Evolutionary conservation across 495 filamentous ascomycete genomes (phyloP), one percentile per base, ranked within the genome.

Genomic region (Aspergillus cristatus): DNA sequence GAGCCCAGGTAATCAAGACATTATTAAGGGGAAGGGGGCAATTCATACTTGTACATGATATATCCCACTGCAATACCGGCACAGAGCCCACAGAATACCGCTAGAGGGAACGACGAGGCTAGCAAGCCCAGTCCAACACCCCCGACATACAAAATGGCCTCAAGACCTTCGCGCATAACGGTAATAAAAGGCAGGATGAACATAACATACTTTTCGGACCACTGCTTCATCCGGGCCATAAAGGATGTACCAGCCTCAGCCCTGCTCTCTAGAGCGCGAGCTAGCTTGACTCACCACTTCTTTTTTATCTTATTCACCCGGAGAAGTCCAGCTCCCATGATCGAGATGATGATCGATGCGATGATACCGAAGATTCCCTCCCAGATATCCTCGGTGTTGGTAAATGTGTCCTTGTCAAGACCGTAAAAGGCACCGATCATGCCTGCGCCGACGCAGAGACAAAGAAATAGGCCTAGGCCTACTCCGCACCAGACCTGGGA

Each of bases 341-440:
- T 49, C 26, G 81, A 78, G 53, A 94, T 89, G 55, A 94, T 83
- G 33, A 89, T 34, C 10, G 75, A 68, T 1, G 86, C 82, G 25
- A 90, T 37, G 22, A 90, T 60, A 7, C 70, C 70, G 38, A 94
- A 82, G 7, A 77, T 66, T 37, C 84, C 86, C 51, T 94, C 86
- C 73, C 85, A 90, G 37, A 85, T 71, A 53, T 82, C 63, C 46
- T 90, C 84, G 1, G 79, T 76, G 3, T 37, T 48, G 15, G 72
- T 61, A 72, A 83, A 91, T 13, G 60, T 63, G 58, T 88, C 67
- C 38, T 60, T 72, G 18, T 79, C 81, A 13, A 82, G 48, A 13
- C 71, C 74, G 53, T 94, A 91, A 58, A 94, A 91, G 34, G 74
- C 75, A 24, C 79, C 86, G 46, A 91, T 89, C 55, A 94, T 62